phyloP scores from a whole-genome alignment of 345 rosid genomes.

The Eucalyptus globulus region DNA sequence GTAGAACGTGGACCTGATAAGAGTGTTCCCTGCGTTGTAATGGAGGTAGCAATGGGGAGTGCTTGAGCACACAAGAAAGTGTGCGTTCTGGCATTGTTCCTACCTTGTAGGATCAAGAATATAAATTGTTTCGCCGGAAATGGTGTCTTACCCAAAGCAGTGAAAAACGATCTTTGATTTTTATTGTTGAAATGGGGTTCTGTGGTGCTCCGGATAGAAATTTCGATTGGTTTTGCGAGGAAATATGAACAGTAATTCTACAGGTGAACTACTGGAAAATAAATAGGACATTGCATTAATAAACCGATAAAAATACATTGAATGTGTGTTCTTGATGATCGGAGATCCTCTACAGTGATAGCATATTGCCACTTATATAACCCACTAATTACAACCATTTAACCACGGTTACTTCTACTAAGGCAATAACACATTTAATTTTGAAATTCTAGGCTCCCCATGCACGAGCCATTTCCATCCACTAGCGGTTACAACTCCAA shows the following conservation, averaged over 20 bases:
- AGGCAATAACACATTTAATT: not conserved
- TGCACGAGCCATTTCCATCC: not conserved
- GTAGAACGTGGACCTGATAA: too few species aligned
- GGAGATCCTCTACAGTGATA: too few species aligned
- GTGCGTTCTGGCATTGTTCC: too few species aligned
- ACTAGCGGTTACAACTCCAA: not conserved
- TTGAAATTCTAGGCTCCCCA: not conserved
- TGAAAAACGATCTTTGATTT: not conserved
- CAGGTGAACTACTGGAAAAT: not conserved
- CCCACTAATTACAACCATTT: not conserved
- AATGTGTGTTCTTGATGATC: too few species aligned
- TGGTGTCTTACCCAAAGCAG: not conserved
- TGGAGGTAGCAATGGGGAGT: too few species aligned
- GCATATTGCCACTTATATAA: too few species aligned
- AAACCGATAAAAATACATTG: too few species aligned
- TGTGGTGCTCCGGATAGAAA: accelerated
- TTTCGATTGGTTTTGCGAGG: not conserved
- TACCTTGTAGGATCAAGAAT: too few species aligned
- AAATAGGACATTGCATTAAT: not conserved
- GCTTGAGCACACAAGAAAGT: not conserved
- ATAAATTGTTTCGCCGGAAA: not conserved
- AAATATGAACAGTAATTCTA: not conserved
- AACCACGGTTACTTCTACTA: not conserved
- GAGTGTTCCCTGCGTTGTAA: too few species aligned
- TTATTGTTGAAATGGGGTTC: not conserved